Evolutionary conservation across 2,329 filamentous ascomycete genomes (phyloP).

Genomic region (Didymella pomorum): DNA sequence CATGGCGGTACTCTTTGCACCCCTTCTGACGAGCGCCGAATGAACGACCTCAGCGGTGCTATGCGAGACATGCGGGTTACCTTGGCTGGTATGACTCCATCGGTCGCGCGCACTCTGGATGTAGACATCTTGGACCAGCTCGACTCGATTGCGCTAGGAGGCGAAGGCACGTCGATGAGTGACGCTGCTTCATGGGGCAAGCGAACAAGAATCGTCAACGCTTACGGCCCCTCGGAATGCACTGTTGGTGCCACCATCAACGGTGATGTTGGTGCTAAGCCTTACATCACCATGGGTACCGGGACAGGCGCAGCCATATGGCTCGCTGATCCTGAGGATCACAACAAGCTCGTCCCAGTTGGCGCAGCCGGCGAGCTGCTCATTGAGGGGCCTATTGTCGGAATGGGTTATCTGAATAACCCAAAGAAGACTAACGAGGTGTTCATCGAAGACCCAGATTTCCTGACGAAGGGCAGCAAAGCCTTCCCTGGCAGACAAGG

Average conservation of each 20-base stretch:
- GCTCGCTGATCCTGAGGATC: constrained; percentile 53
- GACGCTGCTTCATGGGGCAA: constrained; percentile 56
- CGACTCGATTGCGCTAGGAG: constrained; percentile 55
- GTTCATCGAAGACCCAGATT: constrained; percentile 61
- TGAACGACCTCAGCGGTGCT: constrained; percentile 57
- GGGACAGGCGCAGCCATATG: constrained; percentile 48
- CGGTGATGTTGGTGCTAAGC: constrained; percentile 36
- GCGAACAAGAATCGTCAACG: constrained; percentile 46
- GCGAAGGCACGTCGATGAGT: constrained; percentile 47
- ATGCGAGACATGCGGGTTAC: constrained; percentile 48
- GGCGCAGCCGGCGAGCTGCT: constrained; percentile 62
- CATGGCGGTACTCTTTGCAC: constrained; percentile 48
- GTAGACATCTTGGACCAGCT: constrained; percentile 52
- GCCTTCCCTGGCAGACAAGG: constrained; percentile 62
- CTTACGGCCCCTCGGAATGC: constrained; percentile 49
- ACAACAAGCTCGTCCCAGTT: constrained; percentile 48
- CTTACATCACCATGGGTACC: constrained; percentile 50
- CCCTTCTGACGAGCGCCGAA: constrained; percentile 56
- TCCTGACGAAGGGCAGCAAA: constrained; percentile 68
- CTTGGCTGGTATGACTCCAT: constrained; percentile 49
- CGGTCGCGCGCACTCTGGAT: constrained; percentile 48
- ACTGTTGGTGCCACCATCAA: constrained; percentile 49
- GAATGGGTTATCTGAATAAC: constrained; percentile 49
- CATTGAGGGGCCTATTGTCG: constrained; percentile 64
- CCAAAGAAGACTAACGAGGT: constrained; percentile 48